Conservation (phyloP, 768 basidiomycete species). For the Tephrocybe rancida region DNA sequence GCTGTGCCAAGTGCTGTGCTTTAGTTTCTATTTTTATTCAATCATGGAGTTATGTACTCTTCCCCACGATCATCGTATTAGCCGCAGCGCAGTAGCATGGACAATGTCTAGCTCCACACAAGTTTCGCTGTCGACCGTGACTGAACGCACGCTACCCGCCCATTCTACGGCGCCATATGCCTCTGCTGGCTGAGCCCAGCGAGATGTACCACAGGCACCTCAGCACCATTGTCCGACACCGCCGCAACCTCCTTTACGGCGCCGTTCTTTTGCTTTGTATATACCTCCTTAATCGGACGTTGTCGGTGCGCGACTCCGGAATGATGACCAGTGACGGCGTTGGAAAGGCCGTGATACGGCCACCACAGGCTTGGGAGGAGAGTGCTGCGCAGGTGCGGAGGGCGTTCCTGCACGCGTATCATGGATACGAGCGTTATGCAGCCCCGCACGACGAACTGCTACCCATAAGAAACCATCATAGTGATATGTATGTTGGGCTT, state of each 20-base stretch:
- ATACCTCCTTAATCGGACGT: constrained; percentile 27
- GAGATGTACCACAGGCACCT: constrained; percentile 16
- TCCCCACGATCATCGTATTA: neutral
- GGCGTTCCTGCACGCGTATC: constrained; percentile 71
- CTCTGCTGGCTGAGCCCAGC: constrained; percentile 4
- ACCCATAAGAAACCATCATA: constrained; percentile 48
- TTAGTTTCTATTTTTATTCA: constrained; percentile 14
- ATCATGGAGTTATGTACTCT: neutral
- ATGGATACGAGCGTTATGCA: constrained; percentile 63
- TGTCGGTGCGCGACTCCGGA: constrained; percentile 8
- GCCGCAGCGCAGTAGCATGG: neutral
- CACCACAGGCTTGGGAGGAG: constrained; percentile 47
- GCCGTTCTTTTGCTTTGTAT: constrained; percentile 25
- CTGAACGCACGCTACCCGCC: too few species aligned
- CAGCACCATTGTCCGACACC: constrained; percentile 21
- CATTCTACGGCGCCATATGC: constrained; percentile 6
- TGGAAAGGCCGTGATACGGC: constrained; percentile 14
- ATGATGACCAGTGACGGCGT: constrained; percentile 3
- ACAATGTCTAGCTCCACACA: neutral
- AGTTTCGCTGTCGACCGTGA: too few species aligned
- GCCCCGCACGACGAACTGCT: constrained; percentile 64
- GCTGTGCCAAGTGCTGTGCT: too few species aligned
- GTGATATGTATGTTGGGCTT: constrained; percentile 49
- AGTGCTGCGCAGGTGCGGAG: constrained; percentile 58
- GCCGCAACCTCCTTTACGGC: constrained; percentile 32